Evolutionary conservation across 2,329 filamentous ascomycete species (phyloP), one percentile per base, ranked within the genome.

Genomic region (Ceratocystis cubensis): DNA sequence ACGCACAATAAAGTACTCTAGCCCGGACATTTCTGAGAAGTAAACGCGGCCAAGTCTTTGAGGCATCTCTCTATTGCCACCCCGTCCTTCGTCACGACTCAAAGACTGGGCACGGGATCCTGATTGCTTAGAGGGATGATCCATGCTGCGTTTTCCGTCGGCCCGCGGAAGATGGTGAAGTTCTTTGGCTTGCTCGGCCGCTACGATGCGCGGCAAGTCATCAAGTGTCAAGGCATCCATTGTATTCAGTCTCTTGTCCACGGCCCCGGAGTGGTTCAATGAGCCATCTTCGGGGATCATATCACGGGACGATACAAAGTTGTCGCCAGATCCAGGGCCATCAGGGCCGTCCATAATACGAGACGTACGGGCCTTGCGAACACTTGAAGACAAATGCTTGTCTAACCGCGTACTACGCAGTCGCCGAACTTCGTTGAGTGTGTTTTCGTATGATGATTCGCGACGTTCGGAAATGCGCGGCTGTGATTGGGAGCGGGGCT

Each of bases 1-100:
- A 30, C 94, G 88, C 59, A 97, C 89, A 71, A 97, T 97, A 75
- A 99, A 97, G 74, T 96, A 97, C 74, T 99, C 94, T 37, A 99
- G 79, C 0, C 90, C 91, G 1, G 94, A 96, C 5, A 99, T 82
- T 74, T 99, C 94, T 0, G 94, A 96, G 74, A 99, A 99, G 77
- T 96, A 99, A 71, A 87, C 89, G 73, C 93, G 90, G 1, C 81
- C 76, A 73, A 79, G 76, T 64, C 77, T 81, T 68, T 82, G 79
- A 5, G 82, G 80, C 22, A 82, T 78, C 7, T 77, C 77, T 44
- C 88, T 85, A 7, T 73, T 76, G 25, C 75, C 72, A 37, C 84
- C 83, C 5, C 79, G 72, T 22, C 82, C 80, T 63, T 80, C 78
- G 64, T 80, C 80, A 64, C 79, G 56, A 20, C 62, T 63, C 25